Base-by-base conservation (phyloP, 2,329 filamentous ascomycete genomes). In the Penicillium sp. region DNA sequence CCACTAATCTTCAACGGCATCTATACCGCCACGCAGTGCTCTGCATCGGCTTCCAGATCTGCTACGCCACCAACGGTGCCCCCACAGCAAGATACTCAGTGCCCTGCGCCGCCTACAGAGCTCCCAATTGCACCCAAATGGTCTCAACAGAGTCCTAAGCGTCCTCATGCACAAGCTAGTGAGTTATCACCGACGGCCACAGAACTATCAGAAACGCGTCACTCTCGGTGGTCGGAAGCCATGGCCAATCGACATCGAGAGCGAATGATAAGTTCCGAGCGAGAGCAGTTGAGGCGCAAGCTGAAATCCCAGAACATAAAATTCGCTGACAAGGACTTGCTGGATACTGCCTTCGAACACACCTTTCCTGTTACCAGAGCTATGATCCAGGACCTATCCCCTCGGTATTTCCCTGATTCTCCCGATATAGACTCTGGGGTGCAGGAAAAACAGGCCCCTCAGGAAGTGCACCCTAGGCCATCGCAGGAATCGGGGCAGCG, bases 1-100 rank as follows among this genome's bases (percentile, higher is more conserved):
- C 89, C 89, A 7, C 76, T 90, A 56, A 85, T 92, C 25, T 91
- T 92, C 14, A 46, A 41, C 8, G 36, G 35, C 7, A 33, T 47
- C 11, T 38, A 48, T 8, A 35, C 17, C 10, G 17, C 35, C 16
- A 35, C 28, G 4, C 35, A 40, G 19, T 48, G 26, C 35, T 47
- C 50, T 17, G 14, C 26, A 9, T 19, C 42, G 7, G 14, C 1
- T 26, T 16, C 16, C 11, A 22, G 16, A 36, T n/a, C 31, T 47
- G 31, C 5, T 28, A 10, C 16, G 9, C 41, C 26, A 5, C n/a
- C 35, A 22, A 5, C 5, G 19, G 11, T 28, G 3, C 14, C 26
- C 33, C 35, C 14, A 17, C 35, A 35, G 17, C 41, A 37, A n/a
- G 11, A 14, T 17, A 10, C 33, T 17, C 7, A 14, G 12, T 10